Base-by-base conservation (phyloP, 192 early-diverging fungal species). In the Jimgerdemannia lactiflua region DNA sequence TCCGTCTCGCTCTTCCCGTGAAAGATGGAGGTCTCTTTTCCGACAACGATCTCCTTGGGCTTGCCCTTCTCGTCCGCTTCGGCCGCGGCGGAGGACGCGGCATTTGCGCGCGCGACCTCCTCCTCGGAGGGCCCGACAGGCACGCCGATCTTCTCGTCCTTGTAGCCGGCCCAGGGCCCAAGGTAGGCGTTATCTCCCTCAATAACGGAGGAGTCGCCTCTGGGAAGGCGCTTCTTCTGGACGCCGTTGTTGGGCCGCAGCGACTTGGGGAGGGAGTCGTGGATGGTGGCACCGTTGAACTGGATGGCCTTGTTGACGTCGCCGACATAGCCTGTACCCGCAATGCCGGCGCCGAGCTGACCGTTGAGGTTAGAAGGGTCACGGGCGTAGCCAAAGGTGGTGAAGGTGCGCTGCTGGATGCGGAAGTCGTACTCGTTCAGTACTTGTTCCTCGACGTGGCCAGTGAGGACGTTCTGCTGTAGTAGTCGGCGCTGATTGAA, bases 121-220 rank as follows among this genome's bases (percentile, higher is more conserved):
- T 90, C 92, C 14, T 84, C 85, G 0, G 87, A 79, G 0, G 88
- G 88, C 1, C 91, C 93, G 39, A 82, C 75, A 1, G 81, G 17
- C 70, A 86, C 81, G 2, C 92, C 92, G 11, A 87, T 87, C 7
- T 87, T 84, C 72, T 99, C 97, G 59, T 90, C 92, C 69, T 94
- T 93, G 79, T 93, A 99, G 2, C 96, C 94, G 1, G 96, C 95
- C 98, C 97, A 98, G 4, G 97, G 98, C 2, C 98, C 98, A 72
- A 87, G 85, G 74, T 95, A 98, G 7, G 91, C 90, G 78, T 87
- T 80, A 0, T 90, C 90, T 44, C 93, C 95, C 39, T 94, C 92
- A 4, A 95, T 71, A 67, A 92, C 85, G 3, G 81, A 80, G 3
- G 94, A 77, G 66, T 97, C 92, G 49, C 96, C 96, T 70, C 90